Evolutionary conservation across 148 eudicot species (phyloP).

Genomic region (Oxyria digyna): DNA sequence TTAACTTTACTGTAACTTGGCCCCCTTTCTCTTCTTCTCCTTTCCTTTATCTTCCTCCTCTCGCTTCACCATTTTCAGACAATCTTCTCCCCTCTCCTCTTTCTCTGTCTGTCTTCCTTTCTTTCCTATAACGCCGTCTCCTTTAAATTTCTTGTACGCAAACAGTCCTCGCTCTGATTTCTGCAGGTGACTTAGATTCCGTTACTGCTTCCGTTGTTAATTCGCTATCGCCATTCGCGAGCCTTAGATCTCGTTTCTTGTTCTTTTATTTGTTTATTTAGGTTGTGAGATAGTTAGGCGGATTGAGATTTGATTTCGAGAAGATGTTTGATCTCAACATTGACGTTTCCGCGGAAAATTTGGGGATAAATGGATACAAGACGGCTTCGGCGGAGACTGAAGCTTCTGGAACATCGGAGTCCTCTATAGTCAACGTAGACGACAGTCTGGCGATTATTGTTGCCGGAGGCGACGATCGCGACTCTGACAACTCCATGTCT

Average conservation of each 20-base stretch:
- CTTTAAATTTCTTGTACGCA: neutral
- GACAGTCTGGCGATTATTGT: neutral
- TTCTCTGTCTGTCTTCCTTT: no score
- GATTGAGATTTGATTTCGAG: neutral
- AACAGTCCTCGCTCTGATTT: neutral
- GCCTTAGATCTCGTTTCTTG: neutral
- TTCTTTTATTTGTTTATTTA: neutral
- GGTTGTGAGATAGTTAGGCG: neutral
- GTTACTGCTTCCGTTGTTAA: neutral
- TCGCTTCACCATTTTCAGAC: constrained; percentile 5
- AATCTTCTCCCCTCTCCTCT: neutral
- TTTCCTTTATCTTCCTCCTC: constrained; percentile 7
- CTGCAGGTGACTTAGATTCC: neutral
- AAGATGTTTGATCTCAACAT: constrained; percentile 35
- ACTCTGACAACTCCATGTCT: constrained; percentile 3
- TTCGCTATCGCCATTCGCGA: neutral
- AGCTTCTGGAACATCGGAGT: constrained; percentile 21
- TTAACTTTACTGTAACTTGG: constrained; percentile 7
- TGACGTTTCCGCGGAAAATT: neutral
- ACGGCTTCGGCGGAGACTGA: constrained; percentile 10
- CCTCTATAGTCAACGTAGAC: constrained; percentile 15
- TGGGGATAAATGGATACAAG: constrained; percentile 15
- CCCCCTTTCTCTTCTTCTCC: constrained; percentile 3
- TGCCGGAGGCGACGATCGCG: constrained; percentile 21
- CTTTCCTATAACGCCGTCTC: neutral